Percentiles rank a stretch among this genome's conserved stretches.
Evolutionary conservation across 306 rosid genomes (phyloP).

Genomic region (Senna tora): DNA sequence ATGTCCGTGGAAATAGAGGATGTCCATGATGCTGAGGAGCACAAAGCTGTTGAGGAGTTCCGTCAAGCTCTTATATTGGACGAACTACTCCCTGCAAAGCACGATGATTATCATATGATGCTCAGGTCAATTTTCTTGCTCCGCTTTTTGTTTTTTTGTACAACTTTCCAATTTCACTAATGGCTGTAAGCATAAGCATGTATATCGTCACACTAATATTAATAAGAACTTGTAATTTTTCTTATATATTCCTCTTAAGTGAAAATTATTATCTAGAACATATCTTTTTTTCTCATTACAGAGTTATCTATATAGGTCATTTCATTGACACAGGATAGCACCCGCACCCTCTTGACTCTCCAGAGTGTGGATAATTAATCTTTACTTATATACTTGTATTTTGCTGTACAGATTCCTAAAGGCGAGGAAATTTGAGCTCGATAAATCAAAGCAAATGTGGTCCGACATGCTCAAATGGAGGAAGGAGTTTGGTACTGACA

Average conservation of each 20-base stretch:
- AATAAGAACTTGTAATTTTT: not conserved
- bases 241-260: not conserved
- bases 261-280: not conserved
- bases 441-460: conserved; percentile 94
- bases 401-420: conserved; percentile 66
- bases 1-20: conserved; percentile 83
- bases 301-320: not conserved
- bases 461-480: conserved; percentile 88
- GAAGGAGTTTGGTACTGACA: conserved; percentile 81
- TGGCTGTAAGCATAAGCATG: not conserved
- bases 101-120: conserved; percentile 90
- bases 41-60: conserved; percentile 70
- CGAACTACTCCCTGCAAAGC: conserved; percentile 76
- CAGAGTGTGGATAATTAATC: not conserved
- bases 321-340: not conserved
- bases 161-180: not conserved
- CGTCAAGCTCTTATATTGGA: conserved; percentile 77
- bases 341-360: not conserved
- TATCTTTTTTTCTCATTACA: conserved; percentile 4
- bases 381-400: not conserved
- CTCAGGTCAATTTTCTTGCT: conserved; percentile 58
- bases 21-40: conserved; percentile 70
- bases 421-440: conserved; percentile 85
- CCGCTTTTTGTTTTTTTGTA: not conserved
- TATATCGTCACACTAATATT: conserved; percentile 5